Base-by-base conservation (phyloP, 2,329 filamentous ascomycete species). In the Botrytis medusae region DNA sequence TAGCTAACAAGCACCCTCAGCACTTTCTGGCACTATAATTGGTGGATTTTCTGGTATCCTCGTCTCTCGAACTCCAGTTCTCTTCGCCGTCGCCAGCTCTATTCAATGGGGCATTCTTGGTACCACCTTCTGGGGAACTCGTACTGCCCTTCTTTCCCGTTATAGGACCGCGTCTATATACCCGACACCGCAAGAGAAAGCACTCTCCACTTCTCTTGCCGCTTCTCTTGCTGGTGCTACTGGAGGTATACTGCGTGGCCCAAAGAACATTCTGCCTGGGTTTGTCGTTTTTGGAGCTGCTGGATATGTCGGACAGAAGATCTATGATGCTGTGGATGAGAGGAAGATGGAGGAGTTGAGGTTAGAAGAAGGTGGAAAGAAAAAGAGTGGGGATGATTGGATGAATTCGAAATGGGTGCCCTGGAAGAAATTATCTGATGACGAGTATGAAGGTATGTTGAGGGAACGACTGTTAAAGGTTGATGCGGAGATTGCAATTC, bases 61-160 rank as follows among this genome's bases (percentile, higher is more conserved):
- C 65, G 87, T 90, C 73, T 91, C 91, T 29, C 86, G 85, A 34
- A 88, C 87, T 22, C 91, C 93, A 6, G 86, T 89, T 3, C 82
- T 95, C 10, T 95, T 94, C 83, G 91, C 93, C 0, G 77, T 91
- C 20, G 87, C 91, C 54, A 90, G 91, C 34, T 92, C 93, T 29
- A 85, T 93, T 59, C 94, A 97, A 83, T 97, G 93, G 89, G 93
- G 93, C 82, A 87, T 89, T 60, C 86, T 97, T 57, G 93, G 93
- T 51, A 89, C 88, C 64, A 92, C 89, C 25, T 98, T 91, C 81
- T 95, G 91, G 86, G 91, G 92, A 67, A 72, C 71, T 18, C 62
- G 82, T 29, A 79, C 86, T 34, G 80, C 86, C 76, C 80, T 87
- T 77, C 83, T 85, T 74, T 81, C 84, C 75, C 85, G 84, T 83